phyloP scores from a whole-genome alignment of 768 basidiomycete species.

The Mycena leptocephala region DNA sequence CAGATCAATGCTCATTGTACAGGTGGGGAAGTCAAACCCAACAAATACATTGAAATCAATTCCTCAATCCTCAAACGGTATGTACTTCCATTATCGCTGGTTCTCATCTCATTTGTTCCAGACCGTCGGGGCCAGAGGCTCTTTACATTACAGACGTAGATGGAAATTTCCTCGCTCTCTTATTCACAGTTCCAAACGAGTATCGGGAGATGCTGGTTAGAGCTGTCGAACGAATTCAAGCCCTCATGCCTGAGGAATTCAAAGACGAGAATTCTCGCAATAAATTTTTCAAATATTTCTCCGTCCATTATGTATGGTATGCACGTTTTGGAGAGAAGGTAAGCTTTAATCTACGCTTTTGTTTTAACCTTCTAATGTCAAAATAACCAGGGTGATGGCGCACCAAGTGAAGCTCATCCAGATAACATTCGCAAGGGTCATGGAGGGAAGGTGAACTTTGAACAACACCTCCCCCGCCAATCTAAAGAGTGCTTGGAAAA shows the following conservation, averaged over 20 bases:
- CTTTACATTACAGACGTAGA: too few relatives aligned
- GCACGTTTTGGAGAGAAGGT: not conserved
- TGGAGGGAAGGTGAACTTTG: not conserved
- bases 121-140: too few relatives aligned
- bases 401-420: not conserved
- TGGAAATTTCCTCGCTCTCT: not conserved
- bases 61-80: too few relatives aligned
- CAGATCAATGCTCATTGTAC: not conserved
- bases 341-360: not conserved
- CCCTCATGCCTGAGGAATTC: not conserved
- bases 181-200: not conserved
- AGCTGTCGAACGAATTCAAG: not conserved
- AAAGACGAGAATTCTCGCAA: not conserved
- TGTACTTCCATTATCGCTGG: too few relatives aligned
- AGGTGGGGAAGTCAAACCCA: too few relatives aligned
- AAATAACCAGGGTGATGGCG: not conserved
- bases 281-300: not conserved
- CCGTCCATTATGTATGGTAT: conserved; percentile 9
- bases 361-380: not conserved
- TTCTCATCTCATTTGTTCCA: too few relatives aligned
- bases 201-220: not conserved
- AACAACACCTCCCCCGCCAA: not conserved
- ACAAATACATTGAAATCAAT: too few relatives aligned
- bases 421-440: not conserved
- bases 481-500: not conserved